Evolutionary conservation across 2,329 filamentous ascomycete species (phyloP).

Genomic region (Penicillium vulpinum): DNA sequence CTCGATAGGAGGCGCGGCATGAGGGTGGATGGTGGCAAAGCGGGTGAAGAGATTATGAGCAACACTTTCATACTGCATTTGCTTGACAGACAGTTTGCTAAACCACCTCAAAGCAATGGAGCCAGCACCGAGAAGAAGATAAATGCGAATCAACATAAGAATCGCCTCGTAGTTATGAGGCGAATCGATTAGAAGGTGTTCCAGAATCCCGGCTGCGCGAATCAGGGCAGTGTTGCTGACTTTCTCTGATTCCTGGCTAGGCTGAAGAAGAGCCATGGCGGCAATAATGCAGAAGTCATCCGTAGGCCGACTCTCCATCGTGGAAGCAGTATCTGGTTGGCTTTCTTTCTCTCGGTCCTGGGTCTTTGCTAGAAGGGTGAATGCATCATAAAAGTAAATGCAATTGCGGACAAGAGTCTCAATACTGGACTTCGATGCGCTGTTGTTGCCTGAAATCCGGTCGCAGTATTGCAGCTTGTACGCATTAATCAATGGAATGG

Average conservation of each 20-base stretch:
- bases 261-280: slow-evolving; percentile 43
- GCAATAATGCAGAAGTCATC: slow-evolving; percentile 48
- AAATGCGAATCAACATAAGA: slow-evolving; percentile 47
- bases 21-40: slow-evolving; percentile 49
- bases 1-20: slow-evolving; percentile 42
- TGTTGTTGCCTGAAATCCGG: slow-evolving; percentile 33
- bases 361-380: slow-evolving; percentile 22
- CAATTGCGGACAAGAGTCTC: slow-evolving; percentile 44
- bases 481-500: slow-evolving; percentile 42
- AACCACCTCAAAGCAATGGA: slow-evolving; percentile 50
- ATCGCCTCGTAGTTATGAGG: slow-evolving; percentile 50
- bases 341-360: slow-evolving; percentile 5
- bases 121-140: slow-evolving; percentile 46
- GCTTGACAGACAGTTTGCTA: slow-evolving; percentile 49
- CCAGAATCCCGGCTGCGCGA: slow-evolving; percentile 41
- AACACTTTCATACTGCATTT: slow-evolving; percentile 51
- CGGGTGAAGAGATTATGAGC: slow-evolving; percentile 51
- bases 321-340: slow-evolving; percentile 27
- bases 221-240: slow-evolving; percentile 35
- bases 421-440: slow-evolving; percentile 26
- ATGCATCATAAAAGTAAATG: slow-evolving; percentile 35
- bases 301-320: slow-evolving; percentile 45
- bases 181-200: slow-evolving; percentile 43
- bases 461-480: slow-evolving; percentile 48
- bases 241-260: slow-evolving; percentile 23